Evolutionary conservation across 192 early-diverging fungal species (phyloP).

Genomic region (Gorgonomyces haynaldii): DNA sequence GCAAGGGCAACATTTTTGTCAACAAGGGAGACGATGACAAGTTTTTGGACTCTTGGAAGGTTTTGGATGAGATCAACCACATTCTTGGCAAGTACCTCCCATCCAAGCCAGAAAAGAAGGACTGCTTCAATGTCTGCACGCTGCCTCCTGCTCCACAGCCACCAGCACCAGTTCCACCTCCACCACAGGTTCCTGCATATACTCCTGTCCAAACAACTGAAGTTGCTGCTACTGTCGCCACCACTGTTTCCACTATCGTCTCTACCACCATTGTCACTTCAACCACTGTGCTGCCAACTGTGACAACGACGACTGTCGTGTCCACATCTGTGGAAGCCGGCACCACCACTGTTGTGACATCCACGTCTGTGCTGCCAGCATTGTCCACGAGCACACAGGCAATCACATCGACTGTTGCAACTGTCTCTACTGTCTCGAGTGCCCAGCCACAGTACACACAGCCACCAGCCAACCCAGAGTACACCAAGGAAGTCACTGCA

Average conservation of each 20-base stretch:
- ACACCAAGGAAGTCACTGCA: neutral
- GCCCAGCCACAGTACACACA: neutral
- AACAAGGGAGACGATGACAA: neutral
- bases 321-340: neutral
- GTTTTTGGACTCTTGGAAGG: constrained; percentile 2
- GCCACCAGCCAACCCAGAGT: neutral
- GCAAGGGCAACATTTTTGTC: neutral
- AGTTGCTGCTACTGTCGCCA: neutral
- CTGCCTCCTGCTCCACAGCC: neutral
- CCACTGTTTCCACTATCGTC: neutral
- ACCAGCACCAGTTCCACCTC: constrained; percentile 1
- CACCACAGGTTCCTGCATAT: constrained; percentile 2
- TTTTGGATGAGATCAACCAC: neutral
- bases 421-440: neutral
- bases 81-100: neutral
- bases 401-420: no score
- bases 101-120: neutral
- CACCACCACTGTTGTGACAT: neutral
- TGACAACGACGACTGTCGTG: neutral
- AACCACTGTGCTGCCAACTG: neutral
- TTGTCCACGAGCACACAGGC: neutral
- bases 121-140: neutral
- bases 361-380: neutral
- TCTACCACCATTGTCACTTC: neutral
- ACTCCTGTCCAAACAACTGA: neutral